Conservation (phyloP, 1,139 yeast genomes). For the Yamadazyma friedrichii region DNA sequence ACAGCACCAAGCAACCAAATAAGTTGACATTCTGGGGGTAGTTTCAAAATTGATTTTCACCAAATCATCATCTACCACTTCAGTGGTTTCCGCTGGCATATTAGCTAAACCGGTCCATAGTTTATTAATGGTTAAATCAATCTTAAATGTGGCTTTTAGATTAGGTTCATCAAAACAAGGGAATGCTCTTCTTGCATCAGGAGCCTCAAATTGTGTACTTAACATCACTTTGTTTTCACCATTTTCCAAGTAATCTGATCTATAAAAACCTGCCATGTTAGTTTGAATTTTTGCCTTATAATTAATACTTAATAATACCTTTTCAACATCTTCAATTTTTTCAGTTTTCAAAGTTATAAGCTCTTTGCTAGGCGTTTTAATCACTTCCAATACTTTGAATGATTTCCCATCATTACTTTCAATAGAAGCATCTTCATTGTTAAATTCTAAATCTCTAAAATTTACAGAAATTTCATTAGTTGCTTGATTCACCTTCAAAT, state of each 20-base stretch:
- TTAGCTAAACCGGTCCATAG: constrained; percentile 70
- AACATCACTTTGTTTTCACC: constrained; percentile 66
- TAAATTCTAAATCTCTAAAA: constrained; percentile 34
- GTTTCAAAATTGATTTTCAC: constrained; percentile 35
- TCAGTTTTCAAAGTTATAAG: constrained; percentile 22
- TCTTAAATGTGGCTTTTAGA: constrained; percentile 68
- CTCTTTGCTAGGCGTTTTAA: constrained; percentile 25
- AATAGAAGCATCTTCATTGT: constrained; percentile 16
- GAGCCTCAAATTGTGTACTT: constrained; percentile 84
- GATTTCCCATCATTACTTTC: constrained; percentile 6
- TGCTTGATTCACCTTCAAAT: constrained; percentile 28
- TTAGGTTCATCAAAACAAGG: constrained; percentile 84
- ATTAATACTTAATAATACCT: constrained; percentile 30
- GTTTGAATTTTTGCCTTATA: constrained; percentile 53
- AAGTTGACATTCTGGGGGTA: constrained; percentile 75
- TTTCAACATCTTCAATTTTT: constrained; percentile 10
- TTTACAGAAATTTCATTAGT: constrained; percentile 45
- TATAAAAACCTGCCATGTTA: constrained; percentile 76
- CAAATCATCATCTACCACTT: constrained; percentile 12
- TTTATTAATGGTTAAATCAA: constrained; percentile 55
- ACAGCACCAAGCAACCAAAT: constrained; percentile 72
- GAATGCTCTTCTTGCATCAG: constrained; percentile 82
- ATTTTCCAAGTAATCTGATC: constrained; percentile 65
- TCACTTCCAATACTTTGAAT: constrained; percentile 18
- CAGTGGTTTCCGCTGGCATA: constrained; percentile 50